phyloP scores from a whole-genome alignment of 306 rosid genomes.

The Medicago arabica region DNA sequence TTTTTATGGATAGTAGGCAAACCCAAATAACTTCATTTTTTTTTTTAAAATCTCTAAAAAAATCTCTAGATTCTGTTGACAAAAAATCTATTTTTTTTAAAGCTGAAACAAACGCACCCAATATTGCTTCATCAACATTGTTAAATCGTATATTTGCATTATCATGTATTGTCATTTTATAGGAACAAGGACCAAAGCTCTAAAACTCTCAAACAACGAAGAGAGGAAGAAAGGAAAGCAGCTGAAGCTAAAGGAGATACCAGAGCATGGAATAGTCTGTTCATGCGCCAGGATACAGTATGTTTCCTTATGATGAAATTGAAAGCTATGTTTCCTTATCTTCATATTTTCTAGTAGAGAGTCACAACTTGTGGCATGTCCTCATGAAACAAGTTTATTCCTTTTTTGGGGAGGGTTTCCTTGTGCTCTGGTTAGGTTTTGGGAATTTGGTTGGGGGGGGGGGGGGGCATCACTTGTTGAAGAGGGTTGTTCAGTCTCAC shows the following conservation, averaged over 20 bases:
- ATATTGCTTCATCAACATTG: slow-evolving; percentile 1
- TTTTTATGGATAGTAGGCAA: too few species aligned
- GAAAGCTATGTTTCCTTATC: not conserved
- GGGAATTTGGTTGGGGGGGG: too few species aligned
- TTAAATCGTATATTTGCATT: not conserved
- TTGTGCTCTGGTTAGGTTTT: not conserved
- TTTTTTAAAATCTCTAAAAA: too few species aligned
- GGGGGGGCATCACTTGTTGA: not conserved
- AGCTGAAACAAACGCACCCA: not conserved
- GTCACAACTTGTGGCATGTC: slow-evolving; percentile 17
- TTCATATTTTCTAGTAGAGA: slow-evolving; percentile 17
- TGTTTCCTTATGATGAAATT: slow-evolving; percentile 43
- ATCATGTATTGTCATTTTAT: slow-evolving; percentile 23
- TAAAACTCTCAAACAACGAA: slow-evolving; percentile 68
- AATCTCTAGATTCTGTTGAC: too few species aligned
- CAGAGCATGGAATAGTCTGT: slow-evolving; percentile 94
- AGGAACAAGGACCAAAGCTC: slow-evolving; percentile 62
- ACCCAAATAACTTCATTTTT: too few species aligned
- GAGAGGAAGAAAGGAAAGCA: slow-evolving; percentile 81
- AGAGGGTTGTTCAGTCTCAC: not conserved
- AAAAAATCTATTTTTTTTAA: too few species aligned
- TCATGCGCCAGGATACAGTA: slow-evolving; percentile 94
- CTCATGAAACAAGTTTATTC: too few species aligned
- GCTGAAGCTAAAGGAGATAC: slow-evolving; percentile 91
- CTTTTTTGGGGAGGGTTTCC: not conserved